These are phyloP conservation scores for Fusarium guadeloupense DNA, from an alignment of 2,329 filamentous ascomycete species.

Conservation along the genomic window DNA sequence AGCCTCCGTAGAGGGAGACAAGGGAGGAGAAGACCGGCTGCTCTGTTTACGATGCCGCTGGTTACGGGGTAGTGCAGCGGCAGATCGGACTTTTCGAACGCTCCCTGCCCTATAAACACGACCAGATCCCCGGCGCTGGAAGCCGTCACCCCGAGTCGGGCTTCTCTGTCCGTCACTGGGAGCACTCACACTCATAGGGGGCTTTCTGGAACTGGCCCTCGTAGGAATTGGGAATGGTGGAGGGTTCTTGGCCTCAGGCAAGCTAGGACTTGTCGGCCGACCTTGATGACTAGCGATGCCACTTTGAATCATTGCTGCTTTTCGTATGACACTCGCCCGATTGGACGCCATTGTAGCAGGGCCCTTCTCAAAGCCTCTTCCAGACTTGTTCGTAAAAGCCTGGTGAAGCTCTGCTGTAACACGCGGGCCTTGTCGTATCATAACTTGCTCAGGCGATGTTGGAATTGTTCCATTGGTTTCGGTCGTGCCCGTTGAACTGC, in stretches of 20 bases:
- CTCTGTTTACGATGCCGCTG: constrained; percentile 59
- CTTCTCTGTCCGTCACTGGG: constrained; percentile 79
- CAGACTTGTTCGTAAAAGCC: constrained; percentile 52
- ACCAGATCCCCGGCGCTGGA: constrained; percentile 61
- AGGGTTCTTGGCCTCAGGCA: constrained; percentile 69
- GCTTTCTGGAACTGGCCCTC: constrained; percentile 84
- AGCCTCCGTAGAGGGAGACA: constrained; percentile 73
- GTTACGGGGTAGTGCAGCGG: constrained; percentile 72
- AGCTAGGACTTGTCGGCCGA: constrained; percentile 71
- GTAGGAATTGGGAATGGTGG: constrained; percentile 94
- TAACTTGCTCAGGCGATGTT: constrained; percentile 55
- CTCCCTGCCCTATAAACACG: constrained; percentile 66
- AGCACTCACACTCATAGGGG: constrained; percentile 70
- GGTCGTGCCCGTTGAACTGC: constrained; percentile 48
- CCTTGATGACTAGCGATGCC: constrained; percentile 75
- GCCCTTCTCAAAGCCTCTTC: constrained; percentile 51
- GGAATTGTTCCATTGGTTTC: constrained; percentile 47
- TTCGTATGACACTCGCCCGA: constrained; percentile 73
- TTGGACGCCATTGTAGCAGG: constrained; percentile 50
- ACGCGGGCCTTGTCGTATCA: constrained; percentile 42
- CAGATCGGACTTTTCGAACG: constrained; percentile 86
- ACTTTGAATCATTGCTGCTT: constrained; percentile 81
- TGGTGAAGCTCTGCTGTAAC: constrained; percentile 57
- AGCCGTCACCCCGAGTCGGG: constrained; percentile 71
- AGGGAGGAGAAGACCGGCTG: constrained; percentile 70